A percentile compares a stretch with the other conserved stretches of the same genome.
Evolutionary conservation across 2,329 filamentous ascomycete species (phyloP).

Genomic region (Hirsutella rhossiliensis): DNA sequence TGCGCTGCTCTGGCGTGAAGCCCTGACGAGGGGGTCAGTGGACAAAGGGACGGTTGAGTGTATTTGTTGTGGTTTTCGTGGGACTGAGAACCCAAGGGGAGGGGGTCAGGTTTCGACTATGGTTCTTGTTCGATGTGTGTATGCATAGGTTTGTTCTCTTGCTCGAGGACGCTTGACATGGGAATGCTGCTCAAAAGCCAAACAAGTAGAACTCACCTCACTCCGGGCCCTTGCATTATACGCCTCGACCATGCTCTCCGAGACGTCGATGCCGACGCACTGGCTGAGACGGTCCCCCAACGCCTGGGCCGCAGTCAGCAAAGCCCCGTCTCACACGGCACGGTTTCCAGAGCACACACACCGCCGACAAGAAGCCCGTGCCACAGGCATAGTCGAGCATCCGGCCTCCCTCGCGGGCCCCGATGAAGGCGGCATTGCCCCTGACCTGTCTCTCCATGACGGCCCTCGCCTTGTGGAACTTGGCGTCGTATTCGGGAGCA

Average conservation of each 20-base stretch:
- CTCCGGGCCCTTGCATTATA: constrained; percentile 52
- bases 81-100: too few relatives aligned
- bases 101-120: too few relatives aligned
- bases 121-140: too few relatives aligned
- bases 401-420: constrained; percentile 34
- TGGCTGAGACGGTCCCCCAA: constrained; percentile 27
- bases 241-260: constrained; percentile 54
- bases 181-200: too few relatives aligned
- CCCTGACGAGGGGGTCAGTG: constrained; percentile 21
- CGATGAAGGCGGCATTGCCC: constrained; percentile 46
- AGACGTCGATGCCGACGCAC: constrained; percentile 57
- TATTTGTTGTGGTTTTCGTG: too few relatives aligned
- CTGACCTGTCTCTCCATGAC: constrained; percentile 43
- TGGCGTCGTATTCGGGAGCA: constrained; percentile 30
- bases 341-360: constrained; percentile 19
- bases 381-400: constrained; percentile 70
- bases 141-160: neutral
- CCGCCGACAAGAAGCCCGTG: constrained; percentile 52
- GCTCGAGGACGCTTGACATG: too few relatives aligned
- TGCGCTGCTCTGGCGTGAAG: constrained; percentile 37
- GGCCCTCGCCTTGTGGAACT: constrained; percentile 39
- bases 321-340: too few relatives aligned
- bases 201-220: constrained; percentile 24
- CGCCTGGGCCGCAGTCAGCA: constrained; percentile 6
- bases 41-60: too few relatives aligned